These are phyloP conservation scores for Lonicera japonica DNA, from an alignment of 129 eudicot species.

Conservation along the genomic window DNA sequence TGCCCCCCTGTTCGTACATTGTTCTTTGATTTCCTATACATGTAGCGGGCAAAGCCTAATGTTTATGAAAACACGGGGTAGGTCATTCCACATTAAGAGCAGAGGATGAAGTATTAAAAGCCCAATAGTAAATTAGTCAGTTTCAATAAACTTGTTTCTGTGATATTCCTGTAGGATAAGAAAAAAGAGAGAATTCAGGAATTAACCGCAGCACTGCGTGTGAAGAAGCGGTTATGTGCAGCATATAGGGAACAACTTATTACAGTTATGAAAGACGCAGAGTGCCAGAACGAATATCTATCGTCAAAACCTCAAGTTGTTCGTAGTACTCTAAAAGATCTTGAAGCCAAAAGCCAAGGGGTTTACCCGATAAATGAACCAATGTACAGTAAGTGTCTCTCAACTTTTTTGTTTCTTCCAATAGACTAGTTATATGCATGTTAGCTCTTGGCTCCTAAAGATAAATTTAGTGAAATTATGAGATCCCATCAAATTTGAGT, in stretches of 20 bases:
- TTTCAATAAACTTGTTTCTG: not conserved
- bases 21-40: too few species aligned
- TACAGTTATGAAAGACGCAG: conserved; percentile 48
- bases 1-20: too few species aligned
- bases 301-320: conserved; percentile 41
- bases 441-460: not conserved
- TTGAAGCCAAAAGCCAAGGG: conserved; percentile 44
- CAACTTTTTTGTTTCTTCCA: not conserved
- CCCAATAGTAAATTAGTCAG: too few species aligned
- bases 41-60: too few species aligned
- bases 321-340: conserved; percentile 37
- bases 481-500: too few species aligned
- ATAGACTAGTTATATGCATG: not conserved
- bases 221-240: conserved; percentile 54
- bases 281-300: conserved; percentile 47
- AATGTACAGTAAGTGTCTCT: conserved; percentile 20
- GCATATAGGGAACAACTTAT: conserved; percentile 59
- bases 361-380: conserved; percentile 20
- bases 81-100: too few species aligned
- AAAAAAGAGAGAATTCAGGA: conserved; percentile 66
- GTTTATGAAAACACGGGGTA: too few species aligned
- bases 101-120: too few species aligned
- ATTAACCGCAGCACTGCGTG: conserved; percentile 55
- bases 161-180: conserved; percentile 50
- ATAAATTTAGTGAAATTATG: too few species aligned